Evolutionary conservation across 331 rosid species (phyloP).

Genomic region (Quercus phellos): DNA sequence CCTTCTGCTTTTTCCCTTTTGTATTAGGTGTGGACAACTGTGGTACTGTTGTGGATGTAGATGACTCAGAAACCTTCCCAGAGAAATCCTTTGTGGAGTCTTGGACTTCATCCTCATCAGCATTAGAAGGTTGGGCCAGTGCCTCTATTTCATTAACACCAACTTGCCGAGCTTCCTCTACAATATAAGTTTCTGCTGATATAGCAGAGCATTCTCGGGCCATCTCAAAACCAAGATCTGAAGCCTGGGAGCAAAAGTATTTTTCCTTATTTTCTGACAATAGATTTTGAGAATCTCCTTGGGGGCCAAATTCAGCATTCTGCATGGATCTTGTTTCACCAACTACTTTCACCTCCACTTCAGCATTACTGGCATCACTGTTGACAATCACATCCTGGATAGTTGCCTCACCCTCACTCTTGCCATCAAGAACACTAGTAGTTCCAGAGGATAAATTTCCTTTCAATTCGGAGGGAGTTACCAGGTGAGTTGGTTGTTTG

Average conservation of each 20-base stretch:
- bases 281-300: constrained; percentile 45
- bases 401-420: constrained; percentile 60
- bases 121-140: constrained; percentile 37
- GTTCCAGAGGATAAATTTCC: constrained; percentile 67
- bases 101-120: constrained; percentile 56
- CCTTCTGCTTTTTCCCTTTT: constrained; percentile 74
- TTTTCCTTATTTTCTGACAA: constrained; percentile 60
- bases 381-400: constrained; percentile 64
- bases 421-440: constrained; percentile 49
- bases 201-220: constrained; percentile 70
- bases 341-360: constrained; percentile 78
- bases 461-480: constrained; percentile 86
- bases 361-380: constrained; percentile 57
- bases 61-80: constrained; percentile 57
- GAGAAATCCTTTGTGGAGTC: constrained; percentile 52
- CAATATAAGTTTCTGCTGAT: constrained; percentile 50
- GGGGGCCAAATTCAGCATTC: constrained; percentile 48
- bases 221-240: constrained; percentile 96
- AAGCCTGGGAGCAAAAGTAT: constrained; percentile 84
- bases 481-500: constrained; percentile 90
- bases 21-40: constrained; percentile 47
- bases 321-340: constrained; percentile 68
- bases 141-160: constrained; percentile 38
- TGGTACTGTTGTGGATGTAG: constrained; percentile 30
- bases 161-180: constrained; percentile 49